These are phyloP conservation scores for Dactylellina haptotyla DNA, from an alignment of 2,329 filamentous ascomycete genomes.

Conservation along the genomic window DNA sequence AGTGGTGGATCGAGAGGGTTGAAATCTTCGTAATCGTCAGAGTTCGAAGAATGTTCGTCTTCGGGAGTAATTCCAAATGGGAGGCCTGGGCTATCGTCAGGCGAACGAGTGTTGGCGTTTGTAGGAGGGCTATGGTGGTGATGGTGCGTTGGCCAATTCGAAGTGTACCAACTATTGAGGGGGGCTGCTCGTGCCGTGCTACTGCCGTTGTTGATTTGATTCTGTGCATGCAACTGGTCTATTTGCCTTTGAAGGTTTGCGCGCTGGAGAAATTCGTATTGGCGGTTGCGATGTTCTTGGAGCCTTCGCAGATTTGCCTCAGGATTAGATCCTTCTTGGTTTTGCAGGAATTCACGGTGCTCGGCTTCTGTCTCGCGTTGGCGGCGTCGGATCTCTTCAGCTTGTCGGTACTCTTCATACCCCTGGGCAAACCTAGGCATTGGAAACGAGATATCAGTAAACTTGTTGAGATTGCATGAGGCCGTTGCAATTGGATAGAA, in stretches of 20 bases:
- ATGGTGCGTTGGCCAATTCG: slow-evolving; percentile 17
- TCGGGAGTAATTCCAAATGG: slow-evolving; percentile 26
- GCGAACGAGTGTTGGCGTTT: slow-evolving; percentile 11
- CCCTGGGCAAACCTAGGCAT: slow-evolving; percentile 15
- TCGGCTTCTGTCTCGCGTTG: slow-evolving; percentile 38
- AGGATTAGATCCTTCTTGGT: slow-evolving; percentile 21
- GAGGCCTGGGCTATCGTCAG: slow-evolving; percentile 11
- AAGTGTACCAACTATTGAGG: slow-evolving; percentile 11
- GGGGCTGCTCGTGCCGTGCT: background rate
- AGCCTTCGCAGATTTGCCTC: slow-evolving; percentile 30
- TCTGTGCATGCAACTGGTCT: slow-evolving; percentile 26
- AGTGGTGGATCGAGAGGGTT: slow-evolving; percentile 29
- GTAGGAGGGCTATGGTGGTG: slow-evolving; percentile 6
- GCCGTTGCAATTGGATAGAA: background rate
- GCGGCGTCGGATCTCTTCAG: slow-evolving; percentile 22
- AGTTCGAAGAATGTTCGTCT: slow-evolving; percentile 43
- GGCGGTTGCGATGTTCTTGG: slow-evolving; percentile 39
- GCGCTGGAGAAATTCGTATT: slow-evolving; percentile 42
- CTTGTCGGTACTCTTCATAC: slow-evolving; percentile 25
- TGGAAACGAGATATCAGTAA: background rate
- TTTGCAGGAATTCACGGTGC: slow-evolving; percentile 30
- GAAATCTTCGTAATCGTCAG: slow-evolving; percentile 50
- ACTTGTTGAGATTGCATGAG: background rate
- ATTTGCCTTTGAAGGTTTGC: slow-evolving; percentile 40
- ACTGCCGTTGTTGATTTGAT: background rate